phyloP scores from a whole-genome alignment of 768 basidiomycete genomes.

The Strobilomyces echinocephalus region DNA sequence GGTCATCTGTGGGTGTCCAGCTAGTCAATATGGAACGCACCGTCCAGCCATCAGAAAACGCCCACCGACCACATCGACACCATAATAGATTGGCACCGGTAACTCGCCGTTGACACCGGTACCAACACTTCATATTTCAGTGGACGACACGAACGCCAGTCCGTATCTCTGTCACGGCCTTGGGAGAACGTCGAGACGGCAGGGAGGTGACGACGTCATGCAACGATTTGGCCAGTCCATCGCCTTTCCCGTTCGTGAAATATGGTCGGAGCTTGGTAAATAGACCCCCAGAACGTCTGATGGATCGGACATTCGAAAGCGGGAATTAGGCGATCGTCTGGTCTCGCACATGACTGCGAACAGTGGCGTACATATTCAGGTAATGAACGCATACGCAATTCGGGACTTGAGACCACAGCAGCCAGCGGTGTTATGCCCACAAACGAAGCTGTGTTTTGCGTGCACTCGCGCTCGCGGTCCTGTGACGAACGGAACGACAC shows the following conservation, averaged over 20 bases:
- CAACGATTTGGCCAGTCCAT: background rate
- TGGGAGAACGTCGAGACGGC: constrained; percentile 1
- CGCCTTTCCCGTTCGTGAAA: background rate
- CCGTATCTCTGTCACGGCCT: background rate
- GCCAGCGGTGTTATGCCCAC: background rate
- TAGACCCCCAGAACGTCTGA: no score
- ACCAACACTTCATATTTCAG: no score
- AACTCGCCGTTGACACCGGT: no score
- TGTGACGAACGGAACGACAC: no score
- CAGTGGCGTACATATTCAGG: background rate
- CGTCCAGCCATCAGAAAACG: constrained; percentile 1
- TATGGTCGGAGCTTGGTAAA: no score
- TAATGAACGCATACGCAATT: background rate
- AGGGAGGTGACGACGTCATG: background rate
- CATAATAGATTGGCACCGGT: background rate
- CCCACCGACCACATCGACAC: constrained; percentile 2
- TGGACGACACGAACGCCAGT: no score
- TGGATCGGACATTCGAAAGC: no score
- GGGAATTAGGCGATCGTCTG: constrained; percentile 1
- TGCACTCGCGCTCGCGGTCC: no score
- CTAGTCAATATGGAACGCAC: no score
- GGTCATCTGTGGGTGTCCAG: background rate
- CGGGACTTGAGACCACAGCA: background rate
- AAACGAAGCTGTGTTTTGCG: no score
- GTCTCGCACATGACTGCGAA: background rate